Evolutionary conservation across 2,329 filamentous ascomycete species (phyloP), one percentile per base, ranked within the genome.

Genomic region (Herpotrichia juniperi): DNA sequence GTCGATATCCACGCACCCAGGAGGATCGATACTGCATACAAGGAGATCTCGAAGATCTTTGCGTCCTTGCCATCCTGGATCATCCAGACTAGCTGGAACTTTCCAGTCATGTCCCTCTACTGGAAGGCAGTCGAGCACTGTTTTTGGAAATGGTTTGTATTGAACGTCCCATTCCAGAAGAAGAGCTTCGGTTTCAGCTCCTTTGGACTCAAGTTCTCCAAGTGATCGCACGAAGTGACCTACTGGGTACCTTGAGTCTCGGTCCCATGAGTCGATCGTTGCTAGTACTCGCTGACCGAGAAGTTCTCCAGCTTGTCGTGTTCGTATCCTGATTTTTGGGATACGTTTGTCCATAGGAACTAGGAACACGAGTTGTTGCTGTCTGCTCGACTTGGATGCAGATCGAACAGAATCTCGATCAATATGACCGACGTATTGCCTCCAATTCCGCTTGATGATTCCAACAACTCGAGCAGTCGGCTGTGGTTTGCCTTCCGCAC

Each of bases 321-420:
- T 97, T 45, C 93, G 87, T 48, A 99, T 86, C 40, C 92, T 86
- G 64, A 99, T 97, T 78, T 97, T 99, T 2, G 94, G 94, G 19
- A 99, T 90, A 66, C 91, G 89, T 80, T 96, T 97, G 75, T 99
- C 93, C 93, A 99, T 97, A 3, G 94, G 93, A 43, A 97, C 87
- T 16, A 99, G 82, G 75, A 99, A 99, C 12, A 99, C 92, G 14
- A 86, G 96, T 70, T 97, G 92, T 70, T 96, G 91, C 64, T 89
- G 89, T 52, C 92, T 85, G 25, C 91, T 91, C 62, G 92, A 88
- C 54, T 86, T 88, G 1, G 84, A 84, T 2, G 86, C 84, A 47
- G 87, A 85, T 65, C 87, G 88, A 43, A 92, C 88, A 1, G 93
- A 96, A 10, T 89, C 90, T 45, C 88, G 87, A 69, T 99, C 94